Base-by-base conservation (phyloP, 495 filamentous ascomycete genomes). In the Gamarada debralockiae region DNA sequence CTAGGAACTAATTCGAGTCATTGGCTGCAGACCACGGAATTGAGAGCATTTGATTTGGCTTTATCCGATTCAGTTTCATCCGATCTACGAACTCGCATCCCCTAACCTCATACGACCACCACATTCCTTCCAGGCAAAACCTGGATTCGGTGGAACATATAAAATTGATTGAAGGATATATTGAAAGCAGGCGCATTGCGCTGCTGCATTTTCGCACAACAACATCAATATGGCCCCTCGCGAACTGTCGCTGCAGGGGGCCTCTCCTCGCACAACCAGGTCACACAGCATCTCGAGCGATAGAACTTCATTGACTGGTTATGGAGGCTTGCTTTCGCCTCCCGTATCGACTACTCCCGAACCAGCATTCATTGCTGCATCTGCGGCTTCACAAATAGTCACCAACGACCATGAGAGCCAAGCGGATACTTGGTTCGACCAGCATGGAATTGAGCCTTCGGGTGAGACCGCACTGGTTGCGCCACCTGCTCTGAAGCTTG, bases 341-440 rank as follows among this genome's bases (percentile, higher is more conserved):
- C 79, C 83, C 34, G 56, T 76, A 41, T 71, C 77, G n/a, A 80
- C 91, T 36, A 81, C 82, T 34, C 93, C 95, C 2, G 73, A 87
- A 53, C 84, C 95, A 22, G 89, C 80, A 17, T 99, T 93, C 68
- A 92, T 99, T 63, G 90, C 93, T 36, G 74, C 86, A 6, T 85
- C 89, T 24, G 90, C 92, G 43, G 95, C 92, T 24, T 89, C 88
- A 18, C 90, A 97, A 58, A 93, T 97, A 49, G 85, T 97, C 61
- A 92, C 86, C 53, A 86, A 87, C 61, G 86, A 95, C 61, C 87
- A 92, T 69, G 87, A 90, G 56, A 82, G 78, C 56, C 84, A 86
- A 59, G 73, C 82, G 48, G 80, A 84, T 39, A 69, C 76, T 48
- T 77, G 76, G 72, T 84, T 84, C 63, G 77, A 84, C 56, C 77